Evolutionary conservation across 108 stramenopile genomes (phyloP).

Genomic region (Skeletonema menzelii): DNA sequence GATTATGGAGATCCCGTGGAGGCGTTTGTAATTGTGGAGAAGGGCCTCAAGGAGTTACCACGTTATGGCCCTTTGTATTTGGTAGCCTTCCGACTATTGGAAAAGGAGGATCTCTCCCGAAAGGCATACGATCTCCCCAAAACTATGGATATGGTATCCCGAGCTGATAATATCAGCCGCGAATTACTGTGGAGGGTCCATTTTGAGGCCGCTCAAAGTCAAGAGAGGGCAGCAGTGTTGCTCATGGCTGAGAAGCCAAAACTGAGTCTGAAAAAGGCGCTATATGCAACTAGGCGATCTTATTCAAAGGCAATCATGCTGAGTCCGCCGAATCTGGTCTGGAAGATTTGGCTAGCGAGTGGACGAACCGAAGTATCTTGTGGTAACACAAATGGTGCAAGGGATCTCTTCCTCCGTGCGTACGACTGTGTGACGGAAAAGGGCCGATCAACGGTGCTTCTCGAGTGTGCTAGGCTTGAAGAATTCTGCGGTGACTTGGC

Average conservation of each 20-base stretch:
- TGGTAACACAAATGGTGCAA: slow-evolving; percentile 74
- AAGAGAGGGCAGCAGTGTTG: slow-evolving; percentile 82
- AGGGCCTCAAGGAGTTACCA: slow-evolving; percentile 90
- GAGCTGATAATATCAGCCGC: slow-evolving; percentile 89
- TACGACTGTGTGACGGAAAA: slow-evolving; percentile 91
- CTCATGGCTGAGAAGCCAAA: slow-evolving; percentile 41
- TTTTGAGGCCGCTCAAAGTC: slow-evolving; percentile 92
- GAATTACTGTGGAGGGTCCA: slow-evolving; percentile 97
- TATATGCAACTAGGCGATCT: slow-evolving; percentile 48
- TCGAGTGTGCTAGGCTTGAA: slow-evolving; percentile 93
- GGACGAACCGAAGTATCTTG: slow-evolving; percentile 93
- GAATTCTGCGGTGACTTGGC: slow-evolving; percentile 88
- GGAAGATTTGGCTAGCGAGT: slow-evolving; percentile 97
- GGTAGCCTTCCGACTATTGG: slow-evolving; percentile 90
- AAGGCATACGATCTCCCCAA: slow-evolving; percentile 59
- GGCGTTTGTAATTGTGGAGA: slow-evolving; percentile 90
- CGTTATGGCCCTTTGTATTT: slow-evolving; percentile 98
- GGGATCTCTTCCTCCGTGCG: slow-evolving; percentile 85
- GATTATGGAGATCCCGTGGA: slow-evolving; percentile 72
- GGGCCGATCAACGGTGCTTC: slow-evolving; percentile 78
- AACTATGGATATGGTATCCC: slow-evolving; percentile 74
- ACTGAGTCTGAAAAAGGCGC: slow-evolving; percentile 21
- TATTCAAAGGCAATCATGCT: slow-evolving; percentile 85
- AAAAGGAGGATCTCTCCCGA: slow-evolving; percentile 67
- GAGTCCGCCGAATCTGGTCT: slow-evolving; percentile 90